Evolutionary conservation across 2,329 filamentous ascomycete genomes (phyloP), one percentile per base, ranked within the genome.

Genomic region (Sclerotinia nivalis): DNA sequence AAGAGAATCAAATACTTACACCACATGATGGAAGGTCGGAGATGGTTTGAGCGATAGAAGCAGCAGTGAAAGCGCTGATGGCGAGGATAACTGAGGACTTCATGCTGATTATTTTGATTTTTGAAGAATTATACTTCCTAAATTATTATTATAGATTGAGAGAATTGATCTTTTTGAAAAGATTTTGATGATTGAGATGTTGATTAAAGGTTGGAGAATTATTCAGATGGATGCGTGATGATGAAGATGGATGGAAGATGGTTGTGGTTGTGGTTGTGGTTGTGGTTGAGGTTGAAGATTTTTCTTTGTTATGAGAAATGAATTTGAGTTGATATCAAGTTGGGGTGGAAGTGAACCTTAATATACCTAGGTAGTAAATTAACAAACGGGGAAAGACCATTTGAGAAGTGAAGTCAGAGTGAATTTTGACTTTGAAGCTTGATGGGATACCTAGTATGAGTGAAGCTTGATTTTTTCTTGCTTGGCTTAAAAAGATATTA

Each of bases 11-110:
- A 49, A 13, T 58, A 77, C 77, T 75, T 77, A 79, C 77, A 75
- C 74, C 77, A 70, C 77, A 79, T 49, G 73, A 50, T 73, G 77
- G 76, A 43, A 79, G 75, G 31, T 61, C 59, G 7, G 66, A 5
- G 13, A 72, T n/a, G n/a, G 68, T 18, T 67, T 78, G 77, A 20
- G 77, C 77, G 37, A 73, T 34, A 49, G 71, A 73, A 61, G 74
- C 59, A 55, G 73, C 70, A 66, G 73, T 73, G 71, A 79, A 74
- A 37, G 71, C 74, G 71, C 72, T 72, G 65, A 77, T 65, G 72
- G 71, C 61, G 72, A 77, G 59, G 50, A 75, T 73, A 64, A 72
- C 55, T 50, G 75, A 71, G 72, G 70, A 75, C 75, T 78, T 76
- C 77, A 78, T 78, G 52, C 76, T 77, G 75, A 73, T 59, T 60